These are phyloP conservation scores for Nidula microcarpa DNA, from an alignment of 768 basidiomycete species.

Conservation along the genomic window DNA sequence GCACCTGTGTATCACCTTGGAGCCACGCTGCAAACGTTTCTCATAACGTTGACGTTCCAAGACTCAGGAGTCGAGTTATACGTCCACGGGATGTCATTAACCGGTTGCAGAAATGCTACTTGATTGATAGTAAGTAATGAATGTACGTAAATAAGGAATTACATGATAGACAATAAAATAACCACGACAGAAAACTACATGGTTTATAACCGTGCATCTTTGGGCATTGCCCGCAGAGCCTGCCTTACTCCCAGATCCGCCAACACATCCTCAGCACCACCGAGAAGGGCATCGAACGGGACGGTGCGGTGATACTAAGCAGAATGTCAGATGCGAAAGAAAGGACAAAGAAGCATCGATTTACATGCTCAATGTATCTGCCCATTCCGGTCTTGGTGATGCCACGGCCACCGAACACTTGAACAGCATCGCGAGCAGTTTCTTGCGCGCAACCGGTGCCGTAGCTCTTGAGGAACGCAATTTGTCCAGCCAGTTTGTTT, in stretches of 20 bases:
- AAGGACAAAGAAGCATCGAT: slow-evolving; percentile 16
- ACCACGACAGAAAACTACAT: too few species aligned
- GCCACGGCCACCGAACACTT: slow-evolving; percentile 83
- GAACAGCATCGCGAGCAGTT: slow-evolving; percentile 54
- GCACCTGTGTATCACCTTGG: too few species aligned
- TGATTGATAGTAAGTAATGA: background rate
- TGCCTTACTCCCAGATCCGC: slow-evolving; percentile 75
- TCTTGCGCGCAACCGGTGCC: slow-evolving; percentile 60
- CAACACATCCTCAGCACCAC: slow-evolving; percentile 72
- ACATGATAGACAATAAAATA: background rate
- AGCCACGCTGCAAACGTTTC: too few species aligned
- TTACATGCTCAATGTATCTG: slow-evolving; percentile 65
- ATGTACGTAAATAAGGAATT: slow-evolving; percentile 2
- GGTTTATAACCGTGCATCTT: slow-evolving; percentile 50
- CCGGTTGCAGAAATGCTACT: too few species aligned
- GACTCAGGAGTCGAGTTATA: too few species aligned
- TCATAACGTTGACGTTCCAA: too few species aligned
- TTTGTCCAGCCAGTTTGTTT: slow-evolving; percentile 67
- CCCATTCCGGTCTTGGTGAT: slow-evolving; percentile 86
- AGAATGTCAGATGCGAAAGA: slow-evolving; percentile 5
- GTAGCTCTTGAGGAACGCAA: slow-evolving; percentile 72
- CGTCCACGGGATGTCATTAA: too few species aligned
- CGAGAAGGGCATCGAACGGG: slow-evolving; percentile 67
- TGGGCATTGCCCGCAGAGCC: slow-evolving; percentile 68
- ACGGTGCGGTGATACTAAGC: slow-evolving; percentile 61